These are phyloP conservation scores for Cryptosporidium ubiquitum DNA, from an alignment of 169 alveolate genomes.

Conservation along the genomic window DNA sequence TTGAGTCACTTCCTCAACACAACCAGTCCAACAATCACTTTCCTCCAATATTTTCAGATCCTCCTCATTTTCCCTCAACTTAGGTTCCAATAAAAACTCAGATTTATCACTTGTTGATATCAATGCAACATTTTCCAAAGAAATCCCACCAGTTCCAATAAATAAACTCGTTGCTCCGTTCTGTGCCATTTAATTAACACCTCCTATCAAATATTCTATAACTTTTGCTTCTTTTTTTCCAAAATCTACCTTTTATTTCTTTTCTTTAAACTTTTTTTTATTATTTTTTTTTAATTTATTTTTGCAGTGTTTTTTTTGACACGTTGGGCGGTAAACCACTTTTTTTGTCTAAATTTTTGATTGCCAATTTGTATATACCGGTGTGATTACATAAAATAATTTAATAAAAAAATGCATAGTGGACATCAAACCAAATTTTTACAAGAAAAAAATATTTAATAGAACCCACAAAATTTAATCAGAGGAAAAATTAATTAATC, in stretches of 20 bases:
- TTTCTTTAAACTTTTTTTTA: background rate
- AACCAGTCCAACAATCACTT: background rate
- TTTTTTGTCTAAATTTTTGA: background rate
- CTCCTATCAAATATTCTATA: background rate
- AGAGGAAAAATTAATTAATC: too few relatives aligned
- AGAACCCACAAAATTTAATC: too few relatives aligned
- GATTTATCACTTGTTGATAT: constrained; percentile 18
- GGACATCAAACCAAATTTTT: background rate
- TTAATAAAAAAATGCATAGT: too few relatives aligned
- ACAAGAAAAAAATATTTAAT: background rate
- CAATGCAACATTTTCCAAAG: constrained; percentile 18
- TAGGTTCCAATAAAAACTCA: constrained; percentile 49
- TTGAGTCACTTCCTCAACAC: background rate
- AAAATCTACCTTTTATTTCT: background rate
- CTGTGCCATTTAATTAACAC: background rate
- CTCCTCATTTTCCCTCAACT: background rate
- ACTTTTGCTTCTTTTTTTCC: background rate
- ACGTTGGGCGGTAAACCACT: background rate
- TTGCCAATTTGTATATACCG: background rate
- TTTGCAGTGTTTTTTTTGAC: background rate
- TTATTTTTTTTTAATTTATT: background rate
- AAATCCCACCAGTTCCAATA: constrained; percentile 25
- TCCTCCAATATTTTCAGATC: background rate
- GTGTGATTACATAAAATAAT: background rate
- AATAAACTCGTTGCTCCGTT: constrained; percentile 4